Evolutionary conservation across 805 yeast species (phyloP).

Genomic region (Metschnikowia chrysomelidarum): DNA sequence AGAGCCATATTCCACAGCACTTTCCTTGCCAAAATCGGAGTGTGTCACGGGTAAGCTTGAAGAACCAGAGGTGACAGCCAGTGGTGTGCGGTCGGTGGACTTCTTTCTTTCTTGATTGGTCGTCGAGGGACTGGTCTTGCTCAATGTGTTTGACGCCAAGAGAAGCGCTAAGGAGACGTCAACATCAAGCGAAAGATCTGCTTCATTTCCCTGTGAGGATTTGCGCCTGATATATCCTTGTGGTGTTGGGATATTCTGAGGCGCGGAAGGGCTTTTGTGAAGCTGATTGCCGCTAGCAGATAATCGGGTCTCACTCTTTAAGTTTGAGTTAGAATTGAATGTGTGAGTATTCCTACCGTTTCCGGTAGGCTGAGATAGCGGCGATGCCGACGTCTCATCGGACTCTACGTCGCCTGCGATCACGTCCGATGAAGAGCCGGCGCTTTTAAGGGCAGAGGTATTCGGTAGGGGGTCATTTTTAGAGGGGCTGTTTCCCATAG

Average conservation of each 20-base stretch:
- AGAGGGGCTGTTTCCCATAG: conserved; percentile 69
- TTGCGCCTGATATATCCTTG: conserved; percentile 11
- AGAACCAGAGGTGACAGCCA: neutral
- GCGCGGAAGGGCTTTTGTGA: conserved; percentile 9
- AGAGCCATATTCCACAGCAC: conserved; percentile 26
- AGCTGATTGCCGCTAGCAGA: too few relatives aligned
- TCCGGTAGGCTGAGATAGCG: conserved; percentile 39
- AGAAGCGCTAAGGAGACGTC: conserved; percentile 47
- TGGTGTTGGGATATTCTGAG: conserved; percentile 14
- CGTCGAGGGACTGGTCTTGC: conserved; percentile 2
- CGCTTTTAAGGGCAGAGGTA: conserved; percentile 29
- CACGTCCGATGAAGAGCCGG: conserved; percentile 24
- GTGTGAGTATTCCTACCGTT: conserved; percentile 19
- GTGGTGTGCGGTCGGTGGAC: neutral
- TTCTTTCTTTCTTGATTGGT: conserved; percentile 10
- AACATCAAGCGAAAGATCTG: conserved; percentile 43
- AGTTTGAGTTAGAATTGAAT: too few relatives aligned
- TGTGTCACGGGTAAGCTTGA: neutral
- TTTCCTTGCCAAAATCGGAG: neutral
- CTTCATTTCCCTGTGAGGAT: conserved; percentile 10
- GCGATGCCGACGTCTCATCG: conserved; percentile 38
- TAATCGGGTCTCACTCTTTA: too few relatives aligned
- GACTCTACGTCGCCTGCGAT: conserved; percentile 39
- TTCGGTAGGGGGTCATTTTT: conserved; percentile 49
- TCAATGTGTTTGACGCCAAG: too few relatives aligned